Base-by-base conservation (phyloP, 257 asterid species). In the Nicotiana paniculata region DNA sequence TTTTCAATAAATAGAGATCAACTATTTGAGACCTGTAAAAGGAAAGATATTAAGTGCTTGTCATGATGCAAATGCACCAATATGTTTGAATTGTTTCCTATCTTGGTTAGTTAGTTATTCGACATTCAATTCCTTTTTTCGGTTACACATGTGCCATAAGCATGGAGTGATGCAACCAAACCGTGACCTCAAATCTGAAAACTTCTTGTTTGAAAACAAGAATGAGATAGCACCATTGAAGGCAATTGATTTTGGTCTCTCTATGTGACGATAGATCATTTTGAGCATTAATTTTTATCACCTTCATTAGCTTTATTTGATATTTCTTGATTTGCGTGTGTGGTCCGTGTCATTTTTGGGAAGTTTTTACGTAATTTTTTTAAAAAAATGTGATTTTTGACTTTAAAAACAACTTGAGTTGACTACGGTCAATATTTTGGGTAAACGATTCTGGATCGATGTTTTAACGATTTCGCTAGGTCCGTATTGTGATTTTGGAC, bases 91-190 rank as follows among this genome's bases (percentile, higher is more conserved):
- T 32, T 32, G 35, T 32, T 46, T 3, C 28, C 1, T 74, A 48
- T 6, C 8, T 46, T 74, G 39, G 39, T 43, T 48, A 39, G 39
- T 48, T 48, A 16, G 43, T 74, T 17, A 26, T 55, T 48, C 54
- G 16, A 13, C 81, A 15, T 43, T 26, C 6, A 69, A 8, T 33
- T 13, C 79, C 16, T 81, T 16, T 15, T 59, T 59, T 74, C 80
- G 65, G 57, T 80, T 88, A 58, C 84, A 88, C 90, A 80, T 86
- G 81, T 86, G 90, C 83, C 91, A 86, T 83, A 83, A 88, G 65
- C 88, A 86, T 61, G 91, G 91, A 6, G 89, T 88, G 62, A 88
- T 88, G 91, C 91, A 88, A n/a, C n/a, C n/a, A n/a, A n/a, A n/a
- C 72, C 87, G 91, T 17, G 91, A 88, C 77, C 90, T 88, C 84